Evolutionary conservation across 441 rosid species (phyloP), one percentile per base, ranked within the genome.

Genomic region (Omphalea diandra): DNA sequence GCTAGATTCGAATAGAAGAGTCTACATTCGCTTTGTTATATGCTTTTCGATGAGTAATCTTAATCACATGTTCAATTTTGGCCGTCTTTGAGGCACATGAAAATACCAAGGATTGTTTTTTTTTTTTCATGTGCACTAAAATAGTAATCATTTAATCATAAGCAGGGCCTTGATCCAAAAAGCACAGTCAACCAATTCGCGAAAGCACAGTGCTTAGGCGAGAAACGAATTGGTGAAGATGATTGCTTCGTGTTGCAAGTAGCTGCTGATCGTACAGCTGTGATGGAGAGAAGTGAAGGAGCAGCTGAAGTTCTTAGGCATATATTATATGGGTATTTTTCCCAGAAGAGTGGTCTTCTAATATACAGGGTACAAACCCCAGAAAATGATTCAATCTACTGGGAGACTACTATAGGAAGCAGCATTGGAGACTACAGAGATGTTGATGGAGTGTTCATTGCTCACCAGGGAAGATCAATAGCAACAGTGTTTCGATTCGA

Each of bases 321-420:
- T 71, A 89, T 92, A 2, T 67, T 93, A 0, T 91, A 93, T 59
- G 98, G 98, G 27, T 93, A 93, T 63, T 93, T 93, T 75, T 84
- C 88, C 81, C 98, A 93, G 55, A 93, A 83, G 77, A 93, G 91
- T 72, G 98, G 98, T 15, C 79, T 93, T 3, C 69, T 93, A 9
- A 76, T 93, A n/a, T 93, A 93, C 77, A 81, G 98, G 27, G 98
- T 90, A 2, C 81, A 71, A 26, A 86, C 89, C 46, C 84, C 85
- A 24, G 85, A 84, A 8, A 80, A 85, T 31, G 87, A 80, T 18
- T 77, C 79, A 1, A 84, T 91, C 57, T 91, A 91, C 68, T 94
- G 97, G 98, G 98, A 94, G 73, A 94, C 97, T 0, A 94, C 95
- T 0, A 94, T 91, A 22, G 96, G 97, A 52, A 91, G 92, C 36